These are phyloP conservation scores for Coemansia sp. DNA, from an alignment of 192 early-diverging fungal genomes.

Conservation along the genomic window DNA sequence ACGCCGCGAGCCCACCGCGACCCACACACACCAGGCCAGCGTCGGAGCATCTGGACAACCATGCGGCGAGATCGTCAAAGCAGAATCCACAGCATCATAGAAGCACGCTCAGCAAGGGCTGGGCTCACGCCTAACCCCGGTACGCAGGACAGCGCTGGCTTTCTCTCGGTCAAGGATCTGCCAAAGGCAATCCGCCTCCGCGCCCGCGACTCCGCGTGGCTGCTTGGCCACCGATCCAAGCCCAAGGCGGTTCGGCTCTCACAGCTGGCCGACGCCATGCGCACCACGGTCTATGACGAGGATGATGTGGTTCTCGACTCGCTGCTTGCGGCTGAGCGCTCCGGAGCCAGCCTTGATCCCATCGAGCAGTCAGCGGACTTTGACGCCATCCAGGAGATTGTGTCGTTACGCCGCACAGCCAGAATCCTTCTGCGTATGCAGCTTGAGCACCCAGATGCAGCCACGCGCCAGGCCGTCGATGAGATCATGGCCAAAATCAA, in stretches of 20 bases:
- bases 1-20: conserved; percentile 26
- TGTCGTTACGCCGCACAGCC: conserved; percentile 27
- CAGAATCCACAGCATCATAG: conserved; percentile 30
- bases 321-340: conserved; percentile 13
- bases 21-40: conserved; percentile 10
- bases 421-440: conserved; percentile 39
- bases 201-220: conserved; percentile 44
- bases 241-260: conserved; percentile 18
- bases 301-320: conserved; percentile 39
- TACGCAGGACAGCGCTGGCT: conserved; percentile 3
- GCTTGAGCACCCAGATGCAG: conserved; percentile 36
- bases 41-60: conserved; percentile 29
- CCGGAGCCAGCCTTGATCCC: conserved; percentile 13
- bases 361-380: conserved; percentile 38
- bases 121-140: not conserved
- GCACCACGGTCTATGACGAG: conserved; percentile 39
- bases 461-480: conserved; percentile 25
- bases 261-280: conserved; percentile 32
- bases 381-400: conserved; percentile 44
- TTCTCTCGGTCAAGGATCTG: conserved; percentile 24
- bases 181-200: conserved; percentile 29
- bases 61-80: conserved; percentile 39
- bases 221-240: conserved; percentile 36
- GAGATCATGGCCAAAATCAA: conserved; percentile 35
- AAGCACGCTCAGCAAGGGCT: conserved; percentile 16